Evolutionary conservation across 441 rosid genomes (phyloP).

Genomic region (Macaranga tanarius): DNA sequence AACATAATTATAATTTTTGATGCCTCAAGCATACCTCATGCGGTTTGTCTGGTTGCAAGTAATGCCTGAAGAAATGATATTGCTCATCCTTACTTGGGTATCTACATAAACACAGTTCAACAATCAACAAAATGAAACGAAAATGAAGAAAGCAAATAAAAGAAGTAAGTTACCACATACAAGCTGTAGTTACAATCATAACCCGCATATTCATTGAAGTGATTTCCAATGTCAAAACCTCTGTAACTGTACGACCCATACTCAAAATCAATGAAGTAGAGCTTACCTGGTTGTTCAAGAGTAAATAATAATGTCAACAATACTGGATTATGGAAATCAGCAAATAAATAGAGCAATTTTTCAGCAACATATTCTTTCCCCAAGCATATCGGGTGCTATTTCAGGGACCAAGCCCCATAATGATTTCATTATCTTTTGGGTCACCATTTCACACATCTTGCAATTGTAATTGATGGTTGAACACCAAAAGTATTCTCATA

Average conservation of each 20-base stretch:
- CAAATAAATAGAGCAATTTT: conserved; percentile 6
- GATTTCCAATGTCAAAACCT: conserved; percentile 95
- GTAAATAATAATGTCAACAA: conserved; percentile 28
- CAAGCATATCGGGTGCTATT: conserved; percentile 17
- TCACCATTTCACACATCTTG: conserved; percentile 5
- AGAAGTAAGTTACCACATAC: conserved; percentile 43
- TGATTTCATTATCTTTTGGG: not conserved
- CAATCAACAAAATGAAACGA: conserved; percentile 13
- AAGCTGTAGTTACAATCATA: conserved; percentile 89
- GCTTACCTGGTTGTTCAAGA: conserved; percentile 56
- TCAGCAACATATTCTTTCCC: not conserved
- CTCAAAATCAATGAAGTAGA: conserved; percentile 94
- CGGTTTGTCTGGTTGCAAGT: conserved; percentile 71
- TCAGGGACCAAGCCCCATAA: conserved; percentile 8
- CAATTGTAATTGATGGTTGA: not conserved
- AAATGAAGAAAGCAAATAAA: not conserved
- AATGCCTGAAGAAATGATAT: conserved; percentile 82
- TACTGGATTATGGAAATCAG: conserved; percentile 13
- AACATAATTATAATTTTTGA: not conserved
- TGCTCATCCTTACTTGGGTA: conserved; percentile 84
- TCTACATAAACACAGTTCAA: conserved; percentile 41
- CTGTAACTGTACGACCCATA: conserved; percentile 95
- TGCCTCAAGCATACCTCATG: conserved; percentile 48
- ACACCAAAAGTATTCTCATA: not conserved
- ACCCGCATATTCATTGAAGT: conserved; percentile 96